Evolutionary conservation across 345 rosid genomes (phyloP), one percentile per base, ranked within the genome.

Genomic region (Moringa oleifera): DNA sequence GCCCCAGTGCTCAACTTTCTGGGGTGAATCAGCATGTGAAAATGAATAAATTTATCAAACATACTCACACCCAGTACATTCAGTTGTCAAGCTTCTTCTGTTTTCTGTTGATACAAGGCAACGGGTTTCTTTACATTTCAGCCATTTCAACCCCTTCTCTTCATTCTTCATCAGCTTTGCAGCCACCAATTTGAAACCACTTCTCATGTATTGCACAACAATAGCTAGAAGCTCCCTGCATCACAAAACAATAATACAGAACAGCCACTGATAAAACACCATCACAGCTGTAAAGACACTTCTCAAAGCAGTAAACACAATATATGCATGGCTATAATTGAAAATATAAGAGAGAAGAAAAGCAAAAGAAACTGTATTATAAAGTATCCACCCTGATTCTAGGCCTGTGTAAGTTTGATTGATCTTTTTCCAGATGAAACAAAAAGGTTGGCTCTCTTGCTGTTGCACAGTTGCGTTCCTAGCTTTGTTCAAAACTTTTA

Each of bases 71-170:
- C 73, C 85, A 2, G 74, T 57, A 54, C 76, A 64, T 33, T 85
- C 89, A 1, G 70, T 57, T 18, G 75, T 67, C 55, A 68, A 76
- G 78, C 66, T 82, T 78, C 80, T 76, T 79, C 75, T 91, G 65
- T 64, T 75, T 73, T 86, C 93, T 31, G 78, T 73, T 17, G 85
- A 72, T 51, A 85, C 66, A 51, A 85, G 91, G 51, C 82, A 73
- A 7, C 82, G 76, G 16, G 77, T 63, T 70, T 91, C 96, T 77
- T 80, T 88, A 76, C 82, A 76, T 83, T 73, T 88, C 17, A 73
- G 68, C 91, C 88, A 80, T 72, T 72, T 82, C 23, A 71, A 64
- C 55, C 66, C 63, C 75, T 79, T 82, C 46, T 74, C 84, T 47
- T 81, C 83, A 0, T 66, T 85, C 66, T 51, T 81, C 64, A 78